phyloP scores from a whole-genome alignment of 345 rosid genomes.

The Eucalyptus urophylla region DNA sequence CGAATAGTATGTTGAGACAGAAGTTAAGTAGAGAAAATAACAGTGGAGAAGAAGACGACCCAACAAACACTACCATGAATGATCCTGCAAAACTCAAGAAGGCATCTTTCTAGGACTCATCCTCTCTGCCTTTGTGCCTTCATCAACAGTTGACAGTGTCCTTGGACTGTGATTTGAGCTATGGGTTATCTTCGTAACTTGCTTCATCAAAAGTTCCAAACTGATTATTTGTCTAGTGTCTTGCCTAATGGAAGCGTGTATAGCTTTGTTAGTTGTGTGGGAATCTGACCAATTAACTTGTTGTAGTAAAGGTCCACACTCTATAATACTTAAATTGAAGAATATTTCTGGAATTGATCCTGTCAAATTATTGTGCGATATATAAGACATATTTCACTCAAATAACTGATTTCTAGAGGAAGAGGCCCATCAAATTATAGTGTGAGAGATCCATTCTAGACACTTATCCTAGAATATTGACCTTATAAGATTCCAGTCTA shows the following conservation, averaged over 20 bases:
- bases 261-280: too few species aligned
- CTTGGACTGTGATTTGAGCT: neutral
- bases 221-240: neutral
- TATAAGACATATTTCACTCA: neutral
- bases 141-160: neutral
- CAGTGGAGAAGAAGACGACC: neutral
- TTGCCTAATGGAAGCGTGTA: neutral
- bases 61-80: neutral
- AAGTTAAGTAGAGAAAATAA: neutral
- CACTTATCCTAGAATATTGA: neutral
- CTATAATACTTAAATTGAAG: too few species aligned
- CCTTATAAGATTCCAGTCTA: neutral
- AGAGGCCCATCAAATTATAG: neutral
- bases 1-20: too few species aligned
- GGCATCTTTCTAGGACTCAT: neutral
- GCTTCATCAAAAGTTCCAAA: conserved; percentile 2
- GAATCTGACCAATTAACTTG: too few species aligned
- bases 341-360: too few species aligned
- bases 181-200: neutral
- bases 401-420: neutral
- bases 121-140: neutral
- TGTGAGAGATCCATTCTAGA: neutral
- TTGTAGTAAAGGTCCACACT: too few species aligned
- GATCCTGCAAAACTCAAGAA: neutral
- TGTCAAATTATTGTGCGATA: too few species aligned